Percentiles rank a stretch among this genome's conserved stretches.
Conservation (phyloP, 768 basidiomycete species). For the Leccinum fibrillosum region DNA sequence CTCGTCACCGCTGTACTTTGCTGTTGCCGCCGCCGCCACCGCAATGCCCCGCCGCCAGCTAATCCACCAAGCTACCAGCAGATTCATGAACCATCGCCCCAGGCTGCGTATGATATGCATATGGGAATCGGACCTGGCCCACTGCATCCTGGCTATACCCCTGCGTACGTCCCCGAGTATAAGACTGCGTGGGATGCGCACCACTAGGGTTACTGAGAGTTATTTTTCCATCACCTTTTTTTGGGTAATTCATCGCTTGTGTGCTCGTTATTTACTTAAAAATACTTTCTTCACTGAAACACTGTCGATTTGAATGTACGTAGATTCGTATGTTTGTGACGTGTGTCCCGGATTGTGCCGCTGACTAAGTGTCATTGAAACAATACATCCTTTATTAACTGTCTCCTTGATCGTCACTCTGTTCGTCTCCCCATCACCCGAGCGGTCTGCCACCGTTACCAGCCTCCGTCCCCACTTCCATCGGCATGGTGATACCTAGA, state of each 20-base stretch:
- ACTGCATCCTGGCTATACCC: conserved; percentile 8
- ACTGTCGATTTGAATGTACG: not conserved
- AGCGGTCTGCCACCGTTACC: no score
- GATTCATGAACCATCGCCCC: conserved; percentile 27
- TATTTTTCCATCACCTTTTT: not conserved
- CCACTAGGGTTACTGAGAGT: not conserved
- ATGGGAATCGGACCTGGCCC: conserved; percentile 11
- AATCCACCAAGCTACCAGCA: conserved; percentile 16
- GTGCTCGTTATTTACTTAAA: not conserved
- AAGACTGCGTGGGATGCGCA: conserved; percentile 27
- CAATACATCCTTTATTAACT: no score
- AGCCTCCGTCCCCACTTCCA: no score
- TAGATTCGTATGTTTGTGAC: not conserved
- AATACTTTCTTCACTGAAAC: not conserved
- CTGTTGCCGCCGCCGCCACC: conserved; percentile 11
- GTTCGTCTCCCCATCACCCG: no score
- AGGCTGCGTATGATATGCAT: conserved; percentile 27
- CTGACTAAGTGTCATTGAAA: not conserved
- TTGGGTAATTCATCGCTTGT: not conserved
- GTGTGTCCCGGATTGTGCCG: not conserved
- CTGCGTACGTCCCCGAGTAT: conserved; percentile 15
- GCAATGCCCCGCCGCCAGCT: not conserved
- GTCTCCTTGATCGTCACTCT: no score
- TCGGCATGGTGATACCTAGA: no score
- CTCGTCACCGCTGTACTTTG: not conserved